A percentile compares a stretch with the other conserved stretches of the same genome.
These are phyloP conservation scores for Moricandia moricandioides DNA, from an alignment of 345 rosid species.

Conservation along the genomic window DNA sequence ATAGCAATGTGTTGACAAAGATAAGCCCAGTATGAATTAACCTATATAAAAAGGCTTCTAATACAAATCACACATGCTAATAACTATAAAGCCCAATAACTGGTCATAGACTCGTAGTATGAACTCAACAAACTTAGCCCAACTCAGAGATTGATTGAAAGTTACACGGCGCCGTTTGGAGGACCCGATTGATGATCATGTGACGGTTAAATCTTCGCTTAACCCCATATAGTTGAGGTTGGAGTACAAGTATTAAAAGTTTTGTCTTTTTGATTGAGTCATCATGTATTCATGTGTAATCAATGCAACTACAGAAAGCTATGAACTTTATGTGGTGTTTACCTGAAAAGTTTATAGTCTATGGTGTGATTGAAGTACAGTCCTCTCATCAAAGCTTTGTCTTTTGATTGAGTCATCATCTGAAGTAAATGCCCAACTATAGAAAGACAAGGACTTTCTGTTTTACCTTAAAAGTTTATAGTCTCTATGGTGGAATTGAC, in stretches of 20 bases:
- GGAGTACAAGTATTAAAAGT: no score
- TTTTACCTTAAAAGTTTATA: background rate
- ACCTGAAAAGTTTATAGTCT: background rate
- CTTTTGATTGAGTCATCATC: conserved; percentile 3
- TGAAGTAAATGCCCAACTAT: conserved; percentile 12
- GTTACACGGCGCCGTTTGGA: no score
- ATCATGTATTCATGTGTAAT: background rate
- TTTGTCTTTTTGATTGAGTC: no score
- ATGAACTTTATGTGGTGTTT: background rate
- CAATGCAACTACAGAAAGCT: background rate
- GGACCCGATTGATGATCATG: no score
- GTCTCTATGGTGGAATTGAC: background rate
- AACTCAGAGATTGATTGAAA: background rate
- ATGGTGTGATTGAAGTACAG: background rate
- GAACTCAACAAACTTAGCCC: background rate
- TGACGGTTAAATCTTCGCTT: no score
- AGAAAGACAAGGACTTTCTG: background rate
- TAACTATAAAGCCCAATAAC: background rate
- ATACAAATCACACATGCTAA: background rate
- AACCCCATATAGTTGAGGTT: no score
- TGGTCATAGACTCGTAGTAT: background rate
- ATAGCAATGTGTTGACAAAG: background rate
- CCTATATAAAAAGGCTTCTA: background rate
- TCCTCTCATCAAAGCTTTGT: background rate
- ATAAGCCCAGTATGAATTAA: no score